Conservation (phyloP, 352 stramenopile genomes). For the Plasmopara muralis region DNA sequence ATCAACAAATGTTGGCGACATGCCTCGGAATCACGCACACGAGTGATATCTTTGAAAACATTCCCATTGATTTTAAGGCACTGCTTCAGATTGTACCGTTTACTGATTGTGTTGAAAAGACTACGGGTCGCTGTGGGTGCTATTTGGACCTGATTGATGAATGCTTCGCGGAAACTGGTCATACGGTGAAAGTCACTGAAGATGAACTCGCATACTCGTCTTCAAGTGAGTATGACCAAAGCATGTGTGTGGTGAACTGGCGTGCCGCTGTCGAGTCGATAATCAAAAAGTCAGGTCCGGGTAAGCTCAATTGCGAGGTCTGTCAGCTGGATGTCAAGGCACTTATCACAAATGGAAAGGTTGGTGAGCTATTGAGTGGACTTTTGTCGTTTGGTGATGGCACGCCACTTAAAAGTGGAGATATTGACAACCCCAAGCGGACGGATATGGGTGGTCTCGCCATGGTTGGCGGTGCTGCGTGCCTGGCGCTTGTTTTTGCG, state of each 20-base stretch:
- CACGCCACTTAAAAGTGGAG: conserved; percentile 13
- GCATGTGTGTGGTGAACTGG: conserved; percentile 43
- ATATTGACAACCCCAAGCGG: conserved; percentile 27
- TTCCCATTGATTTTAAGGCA: conserved; percentile 63
- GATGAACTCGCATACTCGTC: conserved; percentile 19
- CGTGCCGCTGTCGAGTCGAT: conserved; percentile 36
- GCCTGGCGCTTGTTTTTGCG: conserved; percentile 30
- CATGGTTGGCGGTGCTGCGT: conserved; percentile 31
- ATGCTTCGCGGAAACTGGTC: conserved; percentile 38
- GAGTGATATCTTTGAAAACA: conserved; percentile 42
- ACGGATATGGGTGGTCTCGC: conserved; percentile 50
- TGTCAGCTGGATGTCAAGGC: conserved; percentile 54
- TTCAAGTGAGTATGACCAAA: conserved; percentile 44
- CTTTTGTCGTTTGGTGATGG: conserved; percentile 42
- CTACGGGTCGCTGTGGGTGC: conserved; percentile 34
- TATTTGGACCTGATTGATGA: conserved; percentile 40
- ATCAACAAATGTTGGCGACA: conserved; percentile 54
- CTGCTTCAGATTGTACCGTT: conserved; percentile 46
- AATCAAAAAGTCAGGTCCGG: conserved; percentile 39
- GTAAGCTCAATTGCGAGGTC: conserved; percentile 60
- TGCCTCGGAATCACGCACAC: conserved; percentile 54
- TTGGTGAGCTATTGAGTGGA: conserved; percentile 46
- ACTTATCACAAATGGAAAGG: conserved; percentile 48
- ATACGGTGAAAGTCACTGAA: conserved; percentile 35
- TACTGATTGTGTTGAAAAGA: conserved; percentile 33